These are phyloP conservation scores for Chaetothyriales sp. DNA, from an alignment of 2,329 filamentous ascomycete genomes.

Conservation along the genomic window DNA sequence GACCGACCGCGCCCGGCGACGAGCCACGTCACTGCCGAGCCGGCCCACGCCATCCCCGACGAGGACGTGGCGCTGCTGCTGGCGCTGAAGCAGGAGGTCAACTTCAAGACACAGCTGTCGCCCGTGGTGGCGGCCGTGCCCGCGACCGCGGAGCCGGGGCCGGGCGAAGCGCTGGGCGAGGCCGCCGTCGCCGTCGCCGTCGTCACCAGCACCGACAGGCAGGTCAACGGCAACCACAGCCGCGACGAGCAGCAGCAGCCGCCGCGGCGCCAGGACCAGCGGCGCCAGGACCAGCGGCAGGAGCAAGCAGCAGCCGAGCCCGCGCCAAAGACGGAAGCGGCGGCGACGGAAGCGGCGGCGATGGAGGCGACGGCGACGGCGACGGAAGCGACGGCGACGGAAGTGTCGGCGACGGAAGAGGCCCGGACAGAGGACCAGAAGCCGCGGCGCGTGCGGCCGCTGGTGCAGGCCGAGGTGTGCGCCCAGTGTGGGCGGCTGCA, in stretches of 20 bases:
- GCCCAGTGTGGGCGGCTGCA: slow-evolving; percentile 44
- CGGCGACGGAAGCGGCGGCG: too few relatives aligned
- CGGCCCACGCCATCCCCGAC: slow-evolving; percentile 26
- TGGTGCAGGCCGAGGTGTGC: slow-evolving; percentile 36
- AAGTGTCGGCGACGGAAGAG: not conserved
- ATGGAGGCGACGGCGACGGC: too few relatives aligned
- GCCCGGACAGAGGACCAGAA: not conserved
- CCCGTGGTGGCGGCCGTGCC: not conserved
- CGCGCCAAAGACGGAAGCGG: not conserved
- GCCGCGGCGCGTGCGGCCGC: slow-evolving; percentile 18
- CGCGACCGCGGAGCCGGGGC: not conserved
- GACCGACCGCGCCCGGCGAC: slow-evolving; percentile 16
- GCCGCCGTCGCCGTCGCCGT: too few relatives aligned
- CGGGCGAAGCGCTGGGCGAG: too few relatives aligned
- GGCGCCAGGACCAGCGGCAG: too few relatives aligned
- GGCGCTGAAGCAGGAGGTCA: slow-evolving; percentile 23
- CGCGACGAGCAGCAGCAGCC: not conserved
- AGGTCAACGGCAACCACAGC: too few relatives aligned
- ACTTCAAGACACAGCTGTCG: slow-evolving; percentile 12
- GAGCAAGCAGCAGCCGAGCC: too few relatives aligned
- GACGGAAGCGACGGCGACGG: too few relatives aligned
- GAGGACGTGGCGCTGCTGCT: slow-evolving; percentile 37
- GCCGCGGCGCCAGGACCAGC: too few relatives aligned
- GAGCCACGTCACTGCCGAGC: slow-evolving; percentile 23
- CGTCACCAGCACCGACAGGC: too few relatives aligned